A percentile compares a stretch with the other conserved stretches of the same genome.
These are phyloP conservation scores for Solanum pinnatisectum DNA, from an alignment of 257 asterid genomes.

Conservation along the genomic window DNA sequence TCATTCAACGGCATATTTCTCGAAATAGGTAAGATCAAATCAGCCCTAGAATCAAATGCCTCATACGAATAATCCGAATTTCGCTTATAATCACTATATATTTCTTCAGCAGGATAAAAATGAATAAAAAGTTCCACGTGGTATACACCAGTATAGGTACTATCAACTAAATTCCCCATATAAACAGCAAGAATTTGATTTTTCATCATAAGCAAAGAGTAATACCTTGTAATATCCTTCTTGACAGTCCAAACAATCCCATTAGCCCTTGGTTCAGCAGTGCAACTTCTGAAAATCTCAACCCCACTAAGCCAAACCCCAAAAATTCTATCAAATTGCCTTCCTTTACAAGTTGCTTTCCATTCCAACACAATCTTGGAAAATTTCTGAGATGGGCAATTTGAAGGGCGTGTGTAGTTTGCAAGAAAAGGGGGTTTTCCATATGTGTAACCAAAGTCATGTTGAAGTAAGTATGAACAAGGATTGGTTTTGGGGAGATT, in stretches of 20 bases:
- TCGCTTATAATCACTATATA: not conserved
- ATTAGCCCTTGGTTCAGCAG: slow-evolving; percentile 54
- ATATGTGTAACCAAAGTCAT: slow-evolving; percentile 48
- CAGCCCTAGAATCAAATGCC: slow-evolving; percentile 35
- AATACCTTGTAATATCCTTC: slow-evolving; percentile 72
- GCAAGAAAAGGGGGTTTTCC: slow-evolving; percentile 48
- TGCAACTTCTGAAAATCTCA: slow-evolving; percentile 75
- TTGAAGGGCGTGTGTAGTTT: slow-evolving; percentile 34
- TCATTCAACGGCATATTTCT: slow-evolving; percentile 55
- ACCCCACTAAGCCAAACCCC: slow-evolving; percentile 92
- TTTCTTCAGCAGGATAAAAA: slow-evolving; percentile 41
- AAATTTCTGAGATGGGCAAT: slow-evolving; percentile 36
- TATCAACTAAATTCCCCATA: slow-evolving; percentile 54
- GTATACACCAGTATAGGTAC: slow-evolving; percentile 64
- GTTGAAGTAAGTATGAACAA: slow-evolving; percentile 35
- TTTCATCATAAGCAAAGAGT: slow-evolving; percentile 39
- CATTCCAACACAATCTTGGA: slow-evolving; percentile 57
- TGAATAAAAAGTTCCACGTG: slow-evolving; percentile 54
- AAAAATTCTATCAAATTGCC: slow-evolving; percentile 75
- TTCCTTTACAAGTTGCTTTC: slow-evolving; percentile 58
- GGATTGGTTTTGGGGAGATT: slow-evolving; percentile 38
- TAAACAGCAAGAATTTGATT: slow-evolving; percentile 53
- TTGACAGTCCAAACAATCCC: slow-evolving; percentile 63
- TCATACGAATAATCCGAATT: not conserved
- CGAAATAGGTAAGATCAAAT: slow-evolving; percentile 68